phyloP scores from a whole-genome alignment of 2,329 filamentous ascomycete species.

The Harringtonia aguacate region DNA sequence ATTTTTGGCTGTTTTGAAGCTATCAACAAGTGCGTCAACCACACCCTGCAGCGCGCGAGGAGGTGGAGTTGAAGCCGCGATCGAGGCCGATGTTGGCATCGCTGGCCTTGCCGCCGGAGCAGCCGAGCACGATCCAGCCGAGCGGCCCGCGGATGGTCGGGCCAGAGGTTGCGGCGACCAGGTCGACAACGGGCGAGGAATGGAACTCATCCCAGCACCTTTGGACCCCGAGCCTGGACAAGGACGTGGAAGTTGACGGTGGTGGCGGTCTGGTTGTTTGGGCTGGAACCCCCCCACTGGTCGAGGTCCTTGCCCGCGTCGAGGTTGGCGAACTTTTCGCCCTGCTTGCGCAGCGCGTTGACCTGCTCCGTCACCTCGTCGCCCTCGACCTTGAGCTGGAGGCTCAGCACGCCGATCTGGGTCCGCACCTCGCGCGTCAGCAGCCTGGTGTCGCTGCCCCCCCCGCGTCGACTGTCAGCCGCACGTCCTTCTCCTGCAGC shows the following conservation, averaged over 20 bases:
- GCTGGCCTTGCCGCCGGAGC: slow-evolving; percentile 25
- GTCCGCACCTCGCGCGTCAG: slow-evolving; percentile 10
- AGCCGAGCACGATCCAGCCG: slow-evolving; percentile 22
- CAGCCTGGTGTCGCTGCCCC: slow-evolving; percentile 16
- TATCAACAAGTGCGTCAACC: too few species aligned
- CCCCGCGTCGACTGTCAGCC: slow-evolving; percentile 22
- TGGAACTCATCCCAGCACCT: too few species aligned
- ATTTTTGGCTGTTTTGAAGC: not conserved
- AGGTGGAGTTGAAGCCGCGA: slow-evolving; percentile 11
- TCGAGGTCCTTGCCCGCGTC: slow-evolving; percentile 5
- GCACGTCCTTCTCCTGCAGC: slow-evolving; percentile 16
- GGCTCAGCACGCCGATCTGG: slow-evolving; percentile 13
- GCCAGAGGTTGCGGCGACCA: slow-evolving; percentile 8
- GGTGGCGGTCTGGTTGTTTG: slow-evolving; percentile 19
- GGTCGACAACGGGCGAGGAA: too few species aligned
- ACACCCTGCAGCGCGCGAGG: slow-evolving; percentile 6
- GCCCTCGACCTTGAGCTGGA: slow-evolving; percentile 20
- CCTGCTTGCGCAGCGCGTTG: slow-evolving; percentile 8
- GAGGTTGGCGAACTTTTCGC: not conserved
- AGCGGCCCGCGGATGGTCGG: slow-evolving; percentile 13
- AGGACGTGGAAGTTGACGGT: slow-evolving; percentile 24
- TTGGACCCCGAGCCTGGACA: slow-evolving; percentile 24
- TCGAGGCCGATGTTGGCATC: slow-evolving; percentile 29
- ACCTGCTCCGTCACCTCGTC: slow-evolving; percentile 18
- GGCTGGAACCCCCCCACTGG: slow-evolving; percentile 16